Percentiles rank a stretch among this genome's conserved stretches.
phyloP scores from a whole-genome alignment of 2,329 filamentous ascomycete genomes.

The Xylariaceae sp. region DNA sequence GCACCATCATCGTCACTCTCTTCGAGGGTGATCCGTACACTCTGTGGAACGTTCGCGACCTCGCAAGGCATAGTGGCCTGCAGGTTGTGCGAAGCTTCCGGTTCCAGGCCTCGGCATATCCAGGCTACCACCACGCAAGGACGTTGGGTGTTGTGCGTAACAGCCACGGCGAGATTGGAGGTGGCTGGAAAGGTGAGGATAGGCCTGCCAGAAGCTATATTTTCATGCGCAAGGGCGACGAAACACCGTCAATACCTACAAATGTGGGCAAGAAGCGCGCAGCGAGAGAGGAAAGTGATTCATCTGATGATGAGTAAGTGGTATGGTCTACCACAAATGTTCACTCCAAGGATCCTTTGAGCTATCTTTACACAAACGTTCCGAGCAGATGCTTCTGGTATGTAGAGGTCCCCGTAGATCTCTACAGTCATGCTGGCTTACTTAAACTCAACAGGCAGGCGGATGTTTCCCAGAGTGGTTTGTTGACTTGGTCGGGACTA shows the following conservation, averaged over 20 bases:
- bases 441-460: too few species aligned
- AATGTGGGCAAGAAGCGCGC: conserved; percentile 30
- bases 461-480: too few species aligned
- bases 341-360: too few species aligned
- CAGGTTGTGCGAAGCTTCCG: conserved; percentile 67
- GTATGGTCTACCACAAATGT: not conserved
- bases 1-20: conserved; percentile 74
- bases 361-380: too few species aligned
- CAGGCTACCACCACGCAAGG: conserved; percentile 70
- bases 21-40: conserved; percentile 96
- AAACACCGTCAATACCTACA: conserved; percentile 12
- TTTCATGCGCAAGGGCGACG: conserved; percentile 59
- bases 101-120: conserved; percentile 67
- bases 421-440: too few species aligned
- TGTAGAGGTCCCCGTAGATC: too few species aligned
- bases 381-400: too few species aligned
- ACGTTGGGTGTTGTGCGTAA: conserved; percentile 65
- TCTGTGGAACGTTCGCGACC: conserved; percentile 88
- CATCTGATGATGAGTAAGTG: conserved; percentile 28
- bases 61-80: conserved; percentile 74
- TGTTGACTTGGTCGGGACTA: too few species aligned
- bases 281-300: conserved; percentile 27
- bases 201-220: conserved; percentile 57
- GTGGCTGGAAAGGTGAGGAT: conserved; percentile 52
- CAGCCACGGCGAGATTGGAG: conserved; percentile 42